Conservation (phyloP, 2,329 filamentous ascomycete species). For the Curvularia sp. region DNA sequence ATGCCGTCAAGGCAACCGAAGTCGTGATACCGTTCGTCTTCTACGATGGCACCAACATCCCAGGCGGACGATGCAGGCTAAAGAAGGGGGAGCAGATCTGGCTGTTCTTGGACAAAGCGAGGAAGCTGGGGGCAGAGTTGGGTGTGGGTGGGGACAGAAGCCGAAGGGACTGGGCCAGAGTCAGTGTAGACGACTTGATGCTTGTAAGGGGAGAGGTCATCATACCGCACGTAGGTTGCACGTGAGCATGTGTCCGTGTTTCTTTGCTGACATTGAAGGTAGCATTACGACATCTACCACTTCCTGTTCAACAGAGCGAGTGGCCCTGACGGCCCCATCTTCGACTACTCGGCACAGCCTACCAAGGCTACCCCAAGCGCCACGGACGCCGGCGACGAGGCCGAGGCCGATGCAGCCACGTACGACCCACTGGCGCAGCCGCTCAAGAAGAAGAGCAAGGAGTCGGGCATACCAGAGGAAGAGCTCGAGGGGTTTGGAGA, state of each 20-base stretch:
- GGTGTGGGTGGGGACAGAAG: constrained; percentile 73
- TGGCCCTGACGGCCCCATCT: constrained; percentile 77
- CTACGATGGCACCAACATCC: constrained; percentile 90
- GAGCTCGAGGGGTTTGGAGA: constrained; percentile 75
- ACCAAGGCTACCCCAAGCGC: constrained; percentile 51
- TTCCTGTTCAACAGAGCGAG: constrained; percentile 89
- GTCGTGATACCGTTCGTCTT: constrained; percentile 95
- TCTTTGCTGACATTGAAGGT: constrained; percentile 24
- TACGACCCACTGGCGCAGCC: constrained; percentile 54
- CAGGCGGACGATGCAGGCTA: constrained; percentile 81
- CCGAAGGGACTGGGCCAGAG: constrained; percentile 84
- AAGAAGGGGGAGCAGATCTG: constrained; percentile 94
- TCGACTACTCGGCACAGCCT: constrained; percentile 71
- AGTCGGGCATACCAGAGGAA: constrained; percentile 53
- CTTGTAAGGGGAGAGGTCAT: constrained; percentile 89
- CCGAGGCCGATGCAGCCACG: constrained; percentile 28
- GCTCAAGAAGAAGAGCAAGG: constrained; percentile 44
- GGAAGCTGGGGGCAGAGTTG: constrained; percentile 86
- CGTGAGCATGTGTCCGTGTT: background rate
- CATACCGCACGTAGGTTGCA: constrained; percentile 77
- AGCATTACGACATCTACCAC: constrained; percentile 98
- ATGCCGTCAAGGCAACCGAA: constrained; percentile 85
- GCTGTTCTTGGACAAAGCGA: constrained; percentile 89
- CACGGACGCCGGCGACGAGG: constrained; percentile 24
- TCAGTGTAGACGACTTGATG: constrained; percentile 95